Conservation (phyloP, 345 rosid genomes). For the Ceriops tagal region DNA sequence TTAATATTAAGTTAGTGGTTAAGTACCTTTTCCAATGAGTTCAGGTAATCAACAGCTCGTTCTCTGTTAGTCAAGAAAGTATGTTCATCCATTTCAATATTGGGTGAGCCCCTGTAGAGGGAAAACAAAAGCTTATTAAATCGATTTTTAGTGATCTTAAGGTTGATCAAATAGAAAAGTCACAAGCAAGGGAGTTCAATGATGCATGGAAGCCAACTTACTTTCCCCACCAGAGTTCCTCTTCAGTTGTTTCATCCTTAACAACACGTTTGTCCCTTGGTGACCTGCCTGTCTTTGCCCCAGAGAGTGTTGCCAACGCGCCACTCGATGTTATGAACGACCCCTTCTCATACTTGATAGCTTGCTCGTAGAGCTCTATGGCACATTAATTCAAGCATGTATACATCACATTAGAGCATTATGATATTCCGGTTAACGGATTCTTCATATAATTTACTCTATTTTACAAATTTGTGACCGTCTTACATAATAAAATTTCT, state of each 20-base stretch:
- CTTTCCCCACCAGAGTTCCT: conserved; percentile 99
- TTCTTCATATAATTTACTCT: no score
- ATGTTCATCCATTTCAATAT: conserved; percentile 97
- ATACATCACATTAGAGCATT: no score
- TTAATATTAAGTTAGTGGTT: background rate
- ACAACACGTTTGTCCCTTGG: conserved; percentile 97
- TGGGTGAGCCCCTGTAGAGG: conserved; percentile 87
- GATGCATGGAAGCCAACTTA: conserved; percentile 35
- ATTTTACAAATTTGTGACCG: no score
- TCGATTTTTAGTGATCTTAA: no score
- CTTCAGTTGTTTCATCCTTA: conserved; percentile 58
- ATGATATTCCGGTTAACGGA: no score
- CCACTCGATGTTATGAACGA: conserved; percentile 84
- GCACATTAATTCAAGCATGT: no score
- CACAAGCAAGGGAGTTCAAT: no score
- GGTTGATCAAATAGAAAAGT: no score
- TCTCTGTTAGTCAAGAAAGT: conserved; percentile 95
- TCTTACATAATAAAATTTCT: no score
- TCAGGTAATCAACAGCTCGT: conserved; percentile 96
- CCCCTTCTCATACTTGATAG: conserved; percentile 80
- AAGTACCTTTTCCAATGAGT: conserved; percentile 83
- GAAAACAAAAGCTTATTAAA: background rate
- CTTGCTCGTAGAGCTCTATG: conserved; percentile 87
- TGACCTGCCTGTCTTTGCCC: conserved; percentile 95
- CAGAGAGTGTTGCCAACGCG: conserved; percentile 88